Percentiles rank a stretch among this genome's conserved stretches.
These are phyloP conservation scores for Chlamydomonas urium DNA, from an alignment of 139 green algal species.

Conservation along the genomic window DNA sequence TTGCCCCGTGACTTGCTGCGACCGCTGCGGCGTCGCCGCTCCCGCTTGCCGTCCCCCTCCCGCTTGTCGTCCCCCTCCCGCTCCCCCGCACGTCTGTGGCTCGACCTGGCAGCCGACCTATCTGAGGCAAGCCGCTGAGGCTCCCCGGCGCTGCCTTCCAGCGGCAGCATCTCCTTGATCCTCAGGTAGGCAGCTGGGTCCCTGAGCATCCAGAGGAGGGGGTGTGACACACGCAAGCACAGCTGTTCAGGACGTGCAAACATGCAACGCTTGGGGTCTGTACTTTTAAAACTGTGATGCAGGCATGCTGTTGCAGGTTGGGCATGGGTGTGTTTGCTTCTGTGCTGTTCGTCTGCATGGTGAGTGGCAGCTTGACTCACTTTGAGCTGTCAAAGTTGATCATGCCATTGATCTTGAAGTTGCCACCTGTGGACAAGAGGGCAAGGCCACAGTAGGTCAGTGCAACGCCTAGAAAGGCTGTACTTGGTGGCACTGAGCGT, in stretches of 20 bases:
- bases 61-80: not conserved
- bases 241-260: too few relatives aligned
- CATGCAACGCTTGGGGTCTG: too few relatives aligned
- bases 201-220: too few relatives aligned
- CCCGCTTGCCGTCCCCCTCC: not conserved
- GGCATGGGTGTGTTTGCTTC: too few relatives aligned
- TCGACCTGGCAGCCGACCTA: too few relatives aligned
- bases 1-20: not conserved
- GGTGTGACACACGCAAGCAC: too few relatives aligned
- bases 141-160: not conserved
- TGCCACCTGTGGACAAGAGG: constrained; percentile 11
- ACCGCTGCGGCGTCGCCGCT: not conserved
- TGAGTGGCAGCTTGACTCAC: too few relatives aligned
- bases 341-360: too few relatives aligned
- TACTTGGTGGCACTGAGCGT: too few relatives aligned
- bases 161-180: not conserved
- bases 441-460: too few relatives aligned
- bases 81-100: not conserved
- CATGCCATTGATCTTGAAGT: constrained; percentile 6
- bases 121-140: not conserved
- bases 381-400: constrained; percentile 11
- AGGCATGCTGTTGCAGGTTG: too few relatives aligned
- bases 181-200: not conserved
- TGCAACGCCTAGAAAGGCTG: not conserved
- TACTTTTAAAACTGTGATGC: too few relatives aligned